Base-by-base conservation (phyloP, 192 early-diverging fungal species). In the Linderina pennispora region DNA sequence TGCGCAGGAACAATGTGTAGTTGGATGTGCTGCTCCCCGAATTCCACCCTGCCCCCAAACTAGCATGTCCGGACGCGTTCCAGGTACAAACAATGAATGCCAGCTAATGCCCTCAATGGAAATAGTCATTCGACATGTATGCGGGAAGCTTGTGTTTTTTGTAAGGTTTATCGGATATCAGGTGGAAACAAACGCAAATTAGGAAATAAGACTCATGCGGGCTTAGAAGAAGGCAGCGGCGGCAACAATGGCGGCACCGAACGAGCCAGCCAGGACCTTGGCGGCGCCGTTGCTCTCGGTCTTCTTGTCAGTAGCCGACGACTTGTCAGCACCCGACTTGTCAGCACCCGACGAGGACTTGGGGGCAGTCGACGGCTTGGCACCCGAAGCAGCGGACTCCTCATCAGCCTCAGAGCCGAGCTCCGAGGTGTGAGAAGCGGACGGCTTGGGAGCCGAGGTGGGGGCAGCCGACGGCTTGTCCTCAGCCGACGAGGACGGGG, bases 201-300 rank as follows among this genome's bases (percentile, higher is more conserved):
- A 31, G 28, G 11, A 31, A 31, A 31, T 11, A 31, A 31, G 28
- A 5, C 5, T 8, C 6, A 31, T 31, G 28, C 28, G 28, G 6
- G 28, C 20, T 64, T 68, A 68, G 53, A 61, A 68, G 34, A 68
- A 24, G 14, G 65, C 65, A 33, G 58, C 65, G 32, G 52, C 54
- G 18, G 44, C 65, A 16, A 43, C 65, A 34, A 50, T 49, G 25
- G 48, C 64, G 18, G 53, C 60, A 18, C 43, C 60, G 11, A 50
- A 18, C n/a, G 62, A 56, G 53, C 53, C 61, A 15, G 40, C 40
- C 19, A 45, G 49, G 40, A 40, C 52, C 42, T 54, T 34, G 36
- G 35, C 50, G 22, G 56, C 64, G 26, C 56, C 56, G 64, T 50
- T 59, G 33, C 19, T 23, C 31, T 42, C 13, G 15, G 28, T 31